A percentile compares a stretch with the other conserved stretches of the same genome.
Evolutionary conservation across 75 land plant genomes (phyloP).

Genomic region (Chamaecyparis obtusa): DNA sequence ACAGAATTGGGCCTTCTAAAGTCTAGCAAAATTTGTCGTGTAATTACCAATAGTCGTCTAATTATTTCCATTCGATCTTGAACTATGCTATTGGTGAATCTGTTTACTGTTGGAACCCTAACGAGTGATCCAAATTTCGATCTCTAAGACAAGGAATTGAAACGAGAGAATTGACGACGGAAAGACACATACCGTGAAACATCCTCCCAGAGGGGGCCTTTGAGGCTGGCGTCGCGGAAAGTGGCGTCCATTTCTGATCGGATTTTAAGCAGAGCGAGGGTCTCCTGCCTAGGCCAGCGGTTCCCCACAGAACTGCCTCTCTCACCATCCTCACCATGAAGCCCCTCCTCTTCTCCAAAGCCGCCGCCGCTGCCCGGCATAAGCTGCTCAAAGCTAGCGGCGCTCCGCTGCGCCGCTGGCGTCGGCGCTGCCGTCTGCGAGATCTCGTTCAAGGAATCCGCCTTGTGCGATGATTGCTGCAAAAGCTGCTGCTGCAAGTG

Average conservation of each 20-base stretch:
- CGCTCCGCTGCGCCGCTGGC: conserved; percentile 4
- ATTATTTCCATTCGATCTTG: neutral
- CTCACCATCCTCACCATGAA: conserved; percentile 43
- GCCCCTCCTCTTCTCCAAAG: conserved; percentile 25
- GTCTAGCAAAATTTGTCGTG: neutral
- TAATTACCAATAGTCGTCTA: neutral
- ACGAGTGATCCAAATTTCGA: neutral
- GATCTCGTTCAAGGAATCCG: conserved; percentile 43
- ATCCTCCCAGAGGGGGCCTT: conserved; percentile 96
- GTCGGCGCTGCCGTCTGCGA: conserved; percentile 25
- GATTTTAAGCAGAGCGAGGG: conserved; percentile 85
- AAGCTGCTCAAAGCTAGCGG: conserved; percentile 31
- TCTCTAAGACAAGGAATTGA: neutral
- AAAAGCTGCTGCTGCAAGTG: conserved; percentile 14
- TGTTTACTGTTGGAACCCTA: neutral
- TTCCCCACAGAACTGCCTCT: conserved; percentile 52
- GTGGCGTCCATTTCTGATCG: conserved; percentile 90
- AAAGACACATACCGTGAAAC: conserved; percentile 67
- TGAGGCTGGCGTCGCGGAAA: conserved; percentile 87
- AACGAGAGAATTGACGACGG: neutral
- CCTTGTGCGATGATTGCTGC: conserved; percentile 16
- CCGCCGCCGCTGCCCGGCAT: conserved; percentile 24
- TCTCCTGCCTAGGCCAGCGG: conserved; percentile 92
- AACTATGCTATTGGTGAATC: neutral
- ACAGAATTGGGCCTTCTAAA: neutral